Evolutionary conservation across 2,329 filamentous ascomycete genomes (phyloP).

Genomic region (Trichoderma sp.): DNA sequence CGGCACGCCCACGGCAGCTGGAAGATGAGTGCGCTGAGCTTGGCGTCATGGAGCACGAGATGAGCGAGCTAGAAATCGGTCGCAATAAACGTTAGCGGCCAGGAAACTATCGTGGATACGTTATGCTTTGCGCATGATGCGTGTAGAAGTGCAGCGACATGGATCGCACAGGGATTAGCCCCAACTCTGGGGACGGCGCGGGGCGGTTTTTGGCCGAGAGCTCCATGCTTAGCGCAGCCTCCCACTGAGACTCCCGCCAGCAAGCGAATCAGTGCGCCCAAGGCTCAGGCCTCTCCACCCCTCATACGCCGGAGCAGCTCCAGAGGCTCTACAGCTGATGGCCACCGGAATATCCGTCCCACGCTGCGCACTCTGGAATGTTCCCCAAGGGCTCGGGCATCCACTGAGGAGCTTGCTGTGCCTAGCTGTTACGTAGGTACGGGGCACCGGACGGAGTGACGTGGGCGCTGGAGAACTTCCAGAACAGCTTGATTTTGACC

Average conservation of each 20-base stretch:
- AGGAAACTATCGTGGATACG: slow-evolving; percentile 23
- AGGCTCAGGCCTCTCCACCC: slow-evolving; percentile 14
- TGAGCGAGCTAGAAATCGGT: slow-evolving; percentile 51
- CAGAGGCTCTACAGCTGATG: slow-evolving; percentile 15
- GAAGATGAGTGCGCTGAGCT: slow-evolving; percentile 43
- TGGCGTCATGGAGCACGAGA: slow-evolving; percentile 56
- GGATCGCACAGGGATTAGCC: slow-evolving; percentile 29
- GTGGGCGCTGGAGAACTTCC: slow-evolving; percentile 13
- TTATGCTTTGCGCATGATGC: slow-evolving; percentile 26
- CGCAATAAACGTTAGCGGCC: slow-evolving; percentile 28
- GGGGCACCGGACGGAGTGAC: slow-evolving; percentile 11
- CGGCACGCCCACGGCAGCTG: slow-evolving; percentile 34
- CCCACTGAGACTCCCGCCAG: slow-evolving; percentile 19
- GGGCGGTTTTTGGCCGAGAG: slow-evolving; percentile 29
- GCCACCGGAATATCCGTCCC: slow-evolving; percentile 24
- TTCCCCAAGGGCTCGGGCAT: slow-evolving; percentile 15
- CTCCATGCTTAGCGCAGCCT: slow-evolving; percentile 29
- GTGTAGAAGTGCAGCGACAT: slow-evolving; percentile 5
- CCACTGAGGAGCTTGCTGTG: slow-evolving; percentile 12
- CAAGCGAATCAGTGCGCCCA: slow-evolving; percentile 3
- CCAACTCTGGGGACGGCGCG: slow-evolving; percentile 28
- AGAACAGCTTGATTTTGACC: not conserved
- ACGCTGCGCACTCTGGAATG: slow-evolving; percentile 17
- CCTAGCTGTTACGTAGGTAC: slow-evolving; percentile 15
- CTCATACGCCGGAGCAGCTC: slow-evolving; percentile 14